These are phyloP conservation scores for Tricholoma flavovirens DNA, from an alignment of 768 basidiomycete genomes.

Conservation along the genomic window DNA sequence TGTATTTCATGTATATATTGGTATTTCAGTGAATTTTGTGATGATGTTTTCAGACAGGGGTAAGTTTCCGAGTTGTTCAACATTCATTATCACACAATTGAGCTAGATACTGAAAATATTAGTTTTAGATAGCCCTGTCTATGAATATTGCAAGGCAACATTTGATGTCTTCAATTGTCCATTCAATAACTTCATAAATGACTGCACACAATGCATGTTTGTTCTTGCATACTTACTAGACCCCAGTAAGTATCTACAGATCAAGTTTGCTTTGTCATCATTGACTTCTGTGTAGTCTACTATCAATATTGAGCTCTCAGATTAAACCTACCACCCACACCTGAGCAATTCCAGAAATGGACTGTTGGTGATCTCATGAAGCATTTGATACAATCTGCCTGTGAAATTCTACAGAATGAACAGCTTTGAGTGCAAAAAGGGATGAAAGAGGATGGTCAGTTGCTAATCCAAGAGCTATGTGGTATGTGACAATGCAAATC, in stretches of 20 bases:
- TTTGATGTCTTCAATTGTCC: no score
- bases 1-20: no score
- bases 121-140: no score
- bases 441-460: neutral
- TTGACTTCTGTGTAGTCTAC: neutral
- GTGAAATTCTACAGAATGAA: neutral
- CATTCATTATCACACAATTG: no score
- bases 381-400: neutral
- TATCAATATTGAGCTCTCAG: neutral
- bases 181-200: no score
- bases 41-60: neutral
- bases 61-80: neutral
- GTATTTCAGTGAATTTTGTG: neutral
- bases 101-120: no score
- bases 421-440: neutral
- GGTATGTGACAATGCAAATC: neutral
- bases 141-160: no score
- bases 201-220: no score
- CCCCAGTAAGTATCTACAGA: neutral
- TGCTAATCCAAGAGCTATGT: neutral
- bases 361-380: neutral
- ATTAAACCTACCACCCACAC: neutral
- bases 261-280: neutral
- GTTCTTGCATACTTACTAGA: no score
- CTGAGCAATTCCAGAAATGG: neutral